Evolutionary conservation across 2,329 filamentous ascomycete genomes (phyloP), one percentile per base, ranked within the genome.

Genomic region (Akanthomyces lecanii): DNA sequence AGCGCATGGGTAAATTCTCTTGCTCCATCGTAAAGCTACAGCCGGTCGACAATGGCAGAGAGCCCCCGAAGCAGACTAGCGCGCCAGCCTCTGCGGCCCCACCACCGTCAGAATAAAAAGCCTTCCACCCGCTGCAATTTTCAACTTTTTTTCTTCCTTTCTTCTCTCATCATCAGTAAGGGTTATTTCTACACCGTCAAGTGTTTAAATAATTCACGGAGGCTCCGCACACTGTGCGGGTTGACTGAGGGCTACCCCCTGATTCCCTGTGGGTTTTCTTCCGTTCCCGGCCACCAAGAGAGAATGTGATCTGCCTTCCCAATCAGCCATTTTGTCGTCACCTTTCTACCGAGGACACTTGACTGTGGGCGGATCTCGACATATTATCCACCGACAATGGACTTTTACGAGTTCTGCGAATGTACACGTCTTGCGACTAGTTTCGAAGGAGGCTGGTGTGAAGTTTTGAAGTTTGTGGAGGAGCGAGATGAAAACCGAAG

Each of bases 201-300:
- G 76, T 82, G 79, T 78, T 77, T 76, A 73, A 72, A 74, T 74
- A 75, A 75, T 74, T 73, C 67, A 74, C 71, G 79, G 77, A 73
- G 80, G 80, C 80, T 82, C 79, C 80, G 78, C 80, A 59, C 71
- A 73, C 73, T 71, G 45, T 51, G 79, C 78, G 80, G 79, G 79
- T 81, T 81, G 80, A 60, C 80, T 82, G 80, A 81, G 79, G 78
- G 80, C 77, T 79, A 78, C 75, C 71, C 73, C 64, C 69, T 69
- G 66, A 70, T 72, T 72, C 72, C 71, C 77, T 71, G 77, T 82
- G 78, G 76, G 77, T 81, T 75, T 80, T 75, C 79, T 77, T 81
- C 80, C 80, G 80, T 82, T 82, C 80, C 80, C 80, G 79, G 80
- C 80, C 80, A 74, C 79, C 79, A 68, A 78, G 64, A 82, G 69